Conservation (phyloP, 805 yeast genomes). For the Yarrowia phangngaensis region DNA sequence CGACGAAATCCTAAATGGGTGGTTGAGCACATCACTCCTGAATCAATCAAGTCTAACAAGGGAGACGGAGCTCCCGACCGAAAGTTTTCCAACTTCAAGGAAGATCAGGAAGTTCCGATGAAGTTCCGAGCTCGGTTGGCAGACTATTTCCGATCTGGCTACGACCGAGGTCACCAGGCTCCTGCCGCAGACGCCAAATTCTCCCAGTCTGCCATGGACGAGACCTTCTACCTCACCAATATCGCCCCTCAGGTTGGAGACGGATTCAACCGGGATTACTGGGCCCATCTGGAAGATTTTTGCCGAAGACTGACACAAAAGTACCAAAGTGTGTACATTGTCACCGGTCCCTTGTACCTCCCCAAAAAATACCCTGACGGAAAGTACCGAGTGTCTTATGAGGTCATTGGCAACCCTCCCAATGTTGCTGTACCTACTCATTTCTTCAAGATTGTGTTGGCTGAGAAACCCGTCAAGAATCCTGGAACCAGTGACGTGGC, state of each 20-base stretch:
- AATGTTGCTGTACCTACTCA: conserved; percentile 96
- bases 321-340: conserved; percentile 73
- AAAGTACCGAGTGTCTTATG: conserved; percentile 78
- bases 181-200: conserved; percentile 97
- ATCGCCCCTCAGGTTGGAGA: conserved; percentile 97
- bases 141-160: conserved; percentile 92
- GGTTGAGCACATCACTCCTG: conserved; percentile 79
- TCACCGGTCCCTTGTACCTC: conserved; percentile 90
- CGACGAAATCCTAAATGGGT: conserved; percentile 76
- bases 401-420: conserved; percentile 95
- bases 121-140: conserved; percentile 70
- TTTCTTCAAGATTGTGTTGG: conserved; percentile 85
- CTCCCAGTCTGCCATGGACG: conserved; percentile 88
- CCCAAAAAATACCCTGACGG: conserved; percentile 81
- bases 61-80: conserved; percentile 50
- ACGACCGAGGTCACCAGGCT: conserved; percentile 95
- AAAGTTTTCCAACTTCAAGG: conserved; percentile 74
- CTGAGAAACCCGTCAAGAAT: conserved; percentile 54
- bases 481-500: conserved; percentile 45
- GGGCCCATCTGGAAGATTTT: conserved; percentile 96
- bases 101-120: conserved; percentile 77
- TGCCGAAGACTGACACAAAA: conserved; percentile 68
- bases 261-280: conserved; percentile 94
- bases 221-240: conserved; percentile 83
- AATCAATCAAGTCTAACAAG: conserved; percentile 48